Base-by-base conservation (phyloP, 2,329 filamentous ascomycete genomes). In the Talaromyces sp. region DNA sequence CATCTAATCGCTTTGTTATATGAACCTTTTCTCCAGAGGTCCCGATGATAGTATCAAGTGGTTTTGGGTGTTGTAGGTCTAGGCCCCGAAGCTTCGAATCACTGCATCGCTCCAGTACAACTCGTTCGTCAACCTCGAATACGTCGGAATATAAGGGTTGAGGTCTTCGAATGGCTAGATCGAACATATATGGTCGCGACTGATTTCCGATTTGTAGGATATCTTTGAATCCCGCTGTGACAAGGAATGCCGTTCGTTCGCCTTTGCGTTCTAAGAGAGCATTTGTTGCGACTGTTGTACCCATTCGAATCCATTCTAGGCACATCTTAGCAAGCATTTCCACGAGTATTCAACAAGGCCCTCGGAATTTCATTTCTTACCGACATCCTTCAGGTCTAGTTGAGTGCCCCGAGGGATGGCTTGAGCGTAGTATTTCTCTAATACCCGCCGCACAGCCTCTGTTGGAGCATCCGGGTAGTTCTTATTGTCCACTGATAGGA, bases 381-480 rank as follows among this genome's bases (percentile, higher is more conserved):
- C 24, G 24, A 27, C 24, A 44, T 33, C 10, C 24, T 32, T 14
- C 27, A 49, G 7, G 42, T 49, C 47, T 6, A 49, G 17, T 14
- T 41, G 16, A 2, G 33, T n/a, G 9, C 14, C 47, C 13, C 41
- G 24, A 6, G 47, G 47, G 27, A 49, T 42, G 14, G 30, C 11
- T 16, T 19, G 37, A 6, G 20, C 27, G 41, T 49, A 36, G 22
- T 42, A 33, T 10, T 16, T 49, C 19, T 49, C 36, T 10, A 49
- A 19, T 22, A 37, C 27, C 16, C 47, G 41, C 10, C 47, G 37
- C 16, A 41, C 41, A 19, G 47, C 47, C 17, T 49, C 47, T 32
- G 47, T 49, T 36, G 47, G 47, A 2, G 37, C 47, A 24, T 49
- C 47, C 10, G 24, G 47, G 35, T 49, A 41, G 17, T 49, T 49